A percentile compares a stretch with the other conserved stretches of the same genome.
These are phyloP conservation scores for Sarocladiaceae sp. DNA, from an alignment of 2,329 filamentous ascomycete genomes.

Conservation along the genomic window DNA sequence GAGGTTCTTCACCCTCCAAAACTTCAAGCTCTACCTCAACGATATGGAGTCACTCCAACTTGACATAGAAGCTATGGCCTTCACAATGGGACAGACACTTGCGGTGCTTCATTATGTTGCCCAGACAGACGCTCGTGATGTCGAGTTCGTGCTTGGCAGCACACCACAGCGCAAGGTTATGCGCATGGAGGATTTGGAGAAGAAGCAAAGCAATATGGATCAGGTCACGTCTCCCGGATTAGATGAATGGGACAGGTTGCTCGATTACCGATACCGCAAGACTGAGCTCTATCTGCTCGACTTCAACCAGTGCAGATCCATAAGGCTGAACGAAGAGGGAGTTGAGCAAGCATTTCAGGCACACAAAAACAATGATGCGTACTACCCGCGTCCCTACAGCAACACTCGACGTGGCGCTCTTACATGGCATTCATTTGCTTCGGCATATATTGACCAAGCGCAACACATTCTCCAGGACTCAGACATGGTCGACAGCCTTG, in stretches of 20 bases:
- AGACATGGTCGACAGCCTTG: not conserved
- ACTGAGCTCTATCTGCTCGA: conserved; percentile 25
- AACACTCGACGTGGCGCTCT: not conserved
- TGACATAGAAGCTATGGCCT: conserved; percentile 15
- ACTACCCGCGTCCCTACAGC: conserved; percentile 14
- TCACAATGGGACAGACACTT: conserved; percentile 21
- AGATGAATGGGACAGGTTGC: not conserved
- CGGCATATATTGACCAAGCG: not conserved
- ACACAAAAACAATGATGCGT: conserved; percentile 18
- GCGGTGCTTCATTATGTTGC: conserved; percentile 28
- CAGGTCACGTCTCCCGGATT: not conserved
- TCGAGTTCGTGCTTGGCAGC: conserved; percentile 28
- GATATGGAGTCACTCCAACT: conserved; percentile 22
- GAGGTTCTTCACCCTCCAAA: conserved; percentile 23
- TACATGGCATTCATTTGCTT: not conserved
- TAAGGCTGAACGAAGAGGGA: conserved; percentile 18
- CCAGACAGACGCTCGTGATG: conserved; percentile 21
- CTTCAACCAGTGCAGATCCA: conserved; percentile 23
- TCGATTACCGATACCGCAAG: conserved; percentile 14
- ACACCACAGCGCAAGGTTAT: conserved; percentile 5
- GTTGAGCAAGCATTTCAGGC: conserved; percentile 18
- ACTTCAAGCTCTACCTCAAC: conserved; percentile 27
- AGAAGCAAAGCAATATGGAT: not conserved
- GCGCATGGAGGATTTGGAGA: not conserved
- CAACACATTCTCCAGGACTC: not conserved